These are phyloP conservation scores for Tulasnella sp. DNA, from an alignment of 768 basidiomycete genomes.

Conservation along the genomic window DNA sequence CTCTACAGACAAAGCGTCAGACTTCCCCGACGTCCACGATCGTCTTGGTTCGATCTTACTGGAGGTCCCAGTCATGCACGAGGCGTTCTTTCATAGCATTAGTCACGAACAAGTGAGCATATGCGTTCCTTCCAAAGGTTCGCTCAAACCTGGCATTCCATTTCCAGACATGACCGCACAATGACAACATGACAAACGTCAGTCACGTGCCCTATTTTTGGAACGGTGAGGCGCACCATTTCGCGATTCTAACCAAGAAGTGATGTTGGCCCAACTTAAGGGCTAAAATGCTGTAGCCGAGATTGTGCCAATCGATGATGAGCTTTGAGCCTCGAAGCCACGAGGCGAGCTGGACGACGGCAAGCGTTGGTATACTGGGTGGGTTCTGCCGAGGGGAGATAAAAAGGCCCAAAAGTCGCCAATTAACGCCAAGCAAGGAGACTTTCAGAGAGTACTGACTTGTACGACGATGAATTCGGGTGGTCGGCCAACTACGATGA, in stretches of 20 bases:
- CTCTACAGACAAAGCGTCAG: conserved; percentile 46
- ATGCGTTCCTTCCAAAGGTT: conserved; percentile 72
- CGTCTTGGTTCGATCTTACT: conserved; percentile 45
- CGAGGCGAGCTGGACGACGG: conserved; percentile 72
- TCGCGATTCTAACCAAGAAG: conserved; percentile 66
- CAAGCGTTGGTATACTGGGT: conserved; percentile 90
- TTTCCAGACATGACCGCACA: conserved; percentile 3
- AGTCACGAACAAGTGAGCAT: conserved; percentile 92
- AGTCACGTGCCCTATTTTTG: not conserved
- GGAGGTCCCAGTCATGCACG: conserved; percentile 64
- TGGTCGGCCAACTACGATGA: conserved; percentile 51
- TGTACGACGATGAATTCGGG: conserved; percentile 88
- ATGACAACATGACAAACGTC: not conserved
- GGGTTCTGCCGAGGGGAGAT: conserved; percentile 62
- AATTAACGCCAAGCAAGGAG: not conserved
- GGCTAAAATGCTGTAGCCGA: conserved; percentile 89
- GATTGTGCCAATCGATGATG: conserved; percentile 99
- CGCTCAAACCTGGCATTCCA: conserved; percentile 65
- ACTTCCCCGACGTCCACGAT: not conserved
- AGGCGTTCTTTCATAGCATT: conserved; percentile 75
- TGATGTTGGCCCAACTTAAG: conserved; percentile 69
- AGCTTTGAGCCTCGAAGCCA: conserved; percentile 69
- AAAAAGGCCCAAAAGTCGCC: not conserved
- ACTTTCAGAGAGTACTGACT: conserved; percentile 44
- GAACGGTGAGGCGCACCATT: conserved; percentile 48